phyloP scores from a whole-genome alignment of 2,329 filamentous ascomycete species.

The Trichophyton simii region DNA sequence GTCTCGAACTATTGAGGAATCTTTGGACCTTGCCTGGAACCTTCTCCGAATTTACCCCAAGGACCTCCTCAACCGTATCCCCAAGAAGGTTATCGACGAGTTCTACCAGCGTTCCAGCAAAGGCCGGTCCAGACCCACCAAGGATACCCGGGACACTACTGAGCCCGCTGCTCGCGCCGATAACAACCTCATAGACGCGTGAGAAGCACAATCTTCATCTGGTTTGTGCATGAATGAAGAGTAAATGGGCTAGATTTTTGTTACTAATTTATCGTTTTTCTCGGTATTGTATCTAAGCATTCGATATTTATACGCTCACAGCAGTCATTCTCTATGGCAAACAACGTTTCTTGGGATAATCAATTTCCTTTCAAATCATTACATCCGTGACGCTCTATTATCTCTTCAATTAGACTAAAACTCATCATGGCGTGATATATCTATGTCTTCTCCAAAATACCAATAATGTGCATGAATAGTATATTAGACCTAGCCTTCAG shows the following conservation, averaged over 20 bases:
- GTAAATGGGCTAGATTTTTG: not conserved
- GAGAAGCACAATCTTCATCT: slow-evolving; percentile 8
- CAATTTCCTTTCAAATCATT: not conserved
- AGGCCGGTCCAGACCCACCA: slow-evolving; percentile 23
- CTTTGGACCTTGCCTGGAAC: slow-evolving; percentile 90
- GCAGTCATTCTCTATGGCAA: not conserved
- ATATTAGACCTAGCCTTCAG: not conserved
- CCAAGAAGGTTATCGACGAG: slow-evolving; percentile 68
- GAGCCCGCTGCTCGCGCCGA: slow-evolving; percentile 21
- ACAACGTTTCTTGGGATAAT: not conserved
- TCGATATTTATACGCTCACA: not conserved
- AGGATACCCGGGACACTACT: slow-evolving; percentile 36
- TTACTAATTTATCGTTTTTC: not conserved
- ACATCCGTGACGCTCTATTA: not conserved
- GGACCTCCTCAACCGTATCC: slow-evolving; percentile 92
- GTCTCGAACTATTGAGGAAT: slow-evolving; percentile 80
- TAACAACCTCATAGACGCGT: slow-evolving; percentile 33
- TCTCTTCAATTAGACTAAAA: not conserved
- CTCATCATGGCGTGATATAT: not conserved
- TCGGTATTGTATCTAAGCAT: slow-evolving; percentile 3
- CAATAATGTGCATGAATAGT: not conserved
- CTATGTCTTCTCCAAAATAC: not conserved
- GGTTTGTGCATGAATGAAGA: not conserved
- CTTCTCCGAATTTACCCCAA: slow-evolving; percentile 94
- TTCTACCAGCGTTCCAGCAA: slow-evolving; percentile 56